Evolutionary conservation across 2,329 filamentous ascomycete genomes (phyloP).

Genomic region (Pyricularia pennisetigena): DNA sequence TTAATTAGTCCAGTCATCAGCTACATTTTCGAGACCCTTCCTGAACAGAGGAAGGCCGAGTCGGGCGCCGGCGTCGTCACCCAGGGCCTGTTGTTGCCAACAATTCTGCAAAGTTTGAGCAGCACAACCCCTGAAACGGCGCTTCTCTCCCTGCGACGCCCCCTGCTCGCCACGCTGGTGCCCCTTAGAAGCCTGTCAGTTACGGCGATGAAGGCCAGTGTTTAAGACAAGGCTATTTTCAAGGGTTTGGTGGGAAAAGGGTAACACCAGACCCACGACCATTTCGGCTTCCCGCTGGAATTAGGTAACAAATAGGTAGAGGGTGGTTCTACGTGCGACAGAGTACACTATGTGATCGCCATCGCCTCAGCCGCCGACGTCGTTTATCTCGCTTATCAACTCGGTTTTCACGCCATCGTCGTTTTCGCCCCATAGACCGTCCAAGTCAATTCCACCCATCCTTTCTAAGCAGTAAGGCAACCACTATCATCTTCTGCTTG

Average conservation of each 20-base stretch:
- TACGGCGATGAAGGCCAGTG: background rate
- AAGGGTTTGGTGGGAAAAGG: background rate
- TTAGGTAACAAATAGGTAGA: background rate
- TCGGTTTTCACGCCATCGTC: constrained; percentile 16
- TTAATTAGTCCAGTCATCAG: background rate
- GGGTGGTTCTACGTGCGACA: constrained; percentile 1
- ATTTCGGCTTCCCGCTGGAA: background rate
- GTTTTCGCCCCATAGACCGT: constrained; percentile 13
- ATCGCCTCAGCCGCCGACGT: constrained; percentile 15
- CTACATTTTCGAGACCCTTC: constrained; percentile 1
- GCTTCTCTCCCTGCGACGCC: constrained; percentile 11
- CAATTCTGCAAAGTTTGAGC: constrained; percentile 10
- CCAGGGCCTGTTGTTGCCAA: constrained; percentile 12
- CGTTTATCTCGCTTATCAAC: constrained; percentile 14
- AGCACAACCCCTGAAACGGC: constrained; percentile 11
- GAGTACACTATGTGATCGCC: constrained; percentile 15
- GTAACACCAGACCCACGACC: background rate
- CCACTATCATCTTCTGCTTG: background rate
- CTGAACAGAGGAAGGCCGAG: constrained; percentile 28
- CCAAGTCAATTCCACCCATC: background rate
- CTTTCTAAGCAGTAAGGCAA: background rate
- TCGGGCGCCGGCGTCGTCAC: constrained; percentile 13
- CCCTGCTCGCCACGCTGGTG: constrained; percentile 11
- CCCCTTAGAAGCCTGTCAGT: constrained; percentile 1
- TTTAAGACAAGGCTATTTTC: background rate